These are phyloP conservation scores for Volvox africanus DNA, from an alignment of 139 green algal genomes.

Conservation along the genomic window DNA sequence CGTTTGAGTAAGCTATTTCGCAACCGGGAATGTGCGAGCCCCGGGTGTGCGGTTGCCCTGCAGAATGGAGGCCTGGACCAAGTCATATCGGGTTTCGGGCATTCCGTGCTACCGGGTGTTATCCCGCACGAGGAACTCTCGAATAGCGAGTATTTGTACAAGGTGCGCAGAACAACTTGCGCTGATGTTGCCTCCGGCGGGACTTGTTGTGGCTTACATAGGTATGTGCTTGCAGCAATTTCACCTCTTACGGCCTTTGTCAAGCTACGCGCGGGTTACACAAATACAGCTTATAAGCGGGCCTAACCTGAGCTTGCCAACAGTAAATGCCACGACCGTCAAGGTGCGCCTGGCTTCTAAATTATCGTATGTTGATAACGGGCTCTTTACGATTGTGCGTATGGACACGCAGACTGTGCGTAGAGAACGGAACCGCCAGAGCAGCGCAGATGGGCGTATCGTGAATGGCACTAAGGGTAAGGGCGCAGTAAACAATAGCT, in stretches of 20 bases:
- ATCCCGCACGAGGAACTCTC: constrained; percentile 38
- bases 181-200: not conserved
- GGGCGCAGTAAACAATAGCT: not conserved
- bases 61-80: constrained; percentile 48
- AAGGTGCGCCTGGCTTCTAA: constrained; percentile 17
- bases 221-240: constrained; percentile 27
- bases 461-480: constrained; percentile 41
- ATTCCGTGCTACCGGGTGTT: constrained; percentile 37
- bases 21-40: not conserved
- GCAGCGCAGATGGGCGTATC: constrained; percentile 40
- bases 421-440: constrained; percentile 34
- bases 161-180: constrained; percentile 13
- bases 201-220: not conserved
- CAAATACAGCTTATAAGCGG: constrained; percentile 41
- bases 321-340: not conserved
- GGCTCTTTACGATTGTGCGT: not conserved
- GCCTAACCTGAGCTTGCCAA: constrained; percentile 9
- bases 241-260: not conserved
- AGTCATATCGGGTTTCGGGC: constrained; percentile 38
- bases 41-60: not conserved
- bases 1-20: not conserved
- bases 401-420: constrained; percentile 6
- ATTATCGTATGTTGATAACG: not conserved
- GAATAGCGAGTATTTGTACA: constrained; percentile 36
- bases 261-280: constrained; percentile 4